Evolutionary conservation across 192 early-diverging fungal species (phyloP), one percentile per base, ranked within the genome.

Genomic region (Entomortierella beljakovae): DNA sequence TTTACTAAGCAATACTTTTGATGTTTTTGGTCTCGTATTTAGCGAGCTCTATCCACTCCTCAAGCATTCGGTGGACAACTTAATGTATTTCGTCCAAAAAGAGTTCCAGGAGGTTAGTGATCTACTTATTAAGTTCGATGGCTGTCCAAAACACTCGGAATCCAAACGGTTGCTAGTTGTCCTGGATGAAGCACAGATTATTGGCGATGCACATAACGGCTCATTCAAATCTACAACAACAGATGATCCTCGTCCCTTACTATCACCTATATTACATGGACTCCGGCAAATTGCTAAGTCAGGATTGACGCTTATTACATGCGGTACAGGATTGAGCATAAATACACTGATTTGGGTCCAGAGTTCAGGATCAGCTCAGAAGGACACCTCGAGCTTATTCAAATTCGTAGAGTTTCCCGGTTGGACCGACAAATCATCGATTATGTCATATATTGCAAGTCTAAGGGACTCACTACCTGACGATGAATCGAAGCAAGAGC

Each of bases 121-220:
- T 13, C 42, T 43, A 13, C 42, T 43, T 43, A n/a, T n/a, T n/a
- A n/a, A n/a, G n/a, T n/a, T n/a, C n/a, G 42, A 18, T 43, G 42
- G 9, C 18, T 22, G 8, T 34, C 5, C 38, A 38, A 40, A 20
- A 23, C 34, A 2, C 42, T 60, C 42, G 18, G 42, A 23, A 52
- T 52, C 50, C 50, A 52, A 31, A 51, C 34, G 18, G 1, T 31
- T 61, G 22, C 28, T 61, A 48, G 29, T 49, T 4, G 60, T 49
- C 9, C 22, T 15, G 10, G 43, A 71, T 57, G 69, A 63, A 46
- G 69, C 61, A 0, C 69, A 63, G 60, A 49, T 63, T 43, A 59
- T 63, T 31, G 69, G 69, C 40, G 69, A 71, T 28, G 29, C 3
- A 20, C n/a, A 48, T 34, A 0, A 31, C 13, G 20, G 23, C 20